A percentile compares a stretch with the other conserved stretches of the same genome.
These are phyloP conservation scores for Hevea brasiliensis DNA, from an alignment of 345 rosid species.

Conservation along the genomic window DNA sequence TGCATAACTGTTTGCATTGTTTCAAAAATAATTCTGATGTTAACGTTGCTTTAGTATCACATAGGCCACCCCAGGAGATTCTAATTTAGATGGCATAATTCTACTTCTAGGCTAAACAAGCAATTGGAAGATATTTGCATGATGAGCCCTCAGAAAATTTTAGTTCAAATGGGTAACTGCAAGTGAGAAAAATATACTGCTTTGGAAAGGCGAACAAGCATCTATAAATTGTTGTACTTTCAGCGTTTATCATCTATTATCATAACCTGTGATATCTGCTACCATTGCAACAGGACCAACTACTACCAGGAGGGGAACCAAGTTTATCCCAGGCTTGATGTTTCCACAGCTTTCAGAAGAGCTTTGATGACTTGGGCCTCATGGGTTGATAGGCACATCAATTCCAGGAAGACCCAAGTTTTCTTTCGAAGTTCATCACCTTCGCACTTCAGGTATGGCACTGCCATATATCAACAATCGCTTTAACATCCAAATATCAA, in stretches of 20 bases:
- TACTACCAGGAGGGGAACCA: conserved; percentile 84
- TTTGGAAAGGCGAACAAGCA: background rate
- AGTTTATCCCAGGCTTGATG: conserved; percentile 73
- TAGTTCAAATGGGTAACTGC: background rate
- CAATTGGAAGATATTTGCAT: background rate
- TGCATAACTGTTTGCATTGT: no score
- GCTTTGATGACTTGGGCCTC: conserved; percentile 84
- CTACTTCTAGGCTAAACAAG: background rate
- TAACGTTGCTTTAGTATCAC: background rate
- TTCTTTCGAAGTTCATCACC: conserved; percentile 84
- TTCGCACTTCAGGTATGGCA: conserved; percentile 79
- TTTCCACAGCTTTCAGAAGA: conserved; percentile 64
- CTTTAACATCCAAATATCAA: no score
- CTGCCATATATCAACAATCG: no score
- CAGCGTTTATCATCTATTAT: background rate
- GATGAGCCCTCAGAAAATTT: background rate
- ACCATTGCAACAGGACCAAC: conserved; percentile 54
- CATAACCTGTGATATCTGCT: background rate
- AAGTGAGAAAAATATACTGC: background rate
- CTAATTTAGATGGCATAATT: background rate
- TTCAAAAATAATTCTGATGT: background rate
- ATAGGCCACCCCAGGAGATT: background rate
- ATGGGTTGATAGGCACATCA: conserved; percentile 74
- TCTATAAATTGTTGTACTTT: background rate
- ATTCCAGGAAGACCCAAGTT: conserved; percentile 65